Conservation (phyloP, 768 basidiomycete genomes). For the Suillus cothurnatus region DNA sequence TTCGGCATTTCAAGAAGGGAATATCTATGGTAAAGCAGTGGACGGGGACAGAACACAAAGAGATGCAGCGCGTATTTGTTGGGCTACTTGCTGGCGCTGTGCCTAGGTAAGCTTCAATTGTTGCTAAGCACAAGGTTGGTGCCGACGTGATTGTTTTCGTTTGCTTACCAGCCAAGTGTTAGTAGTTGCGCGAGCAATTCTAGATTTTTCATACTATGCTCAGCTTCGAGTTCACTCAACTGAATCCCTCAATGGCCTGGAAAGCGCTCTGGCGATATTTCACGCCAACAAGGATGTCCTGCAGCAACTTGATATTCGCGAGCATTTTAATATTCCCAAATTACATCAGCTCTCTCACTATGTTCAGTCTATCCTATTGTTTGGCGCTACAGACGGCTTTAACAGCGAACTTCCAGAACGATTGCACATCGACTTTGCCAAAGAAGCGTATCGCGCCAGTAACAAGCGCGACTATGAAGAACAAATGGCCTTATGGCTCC, state of each 20-base stretch:
- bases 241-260: constrained; percentile 24
- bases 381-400: constrained; percentile 29
- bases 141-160: neutral
- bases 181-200: constrained; percentile 24
- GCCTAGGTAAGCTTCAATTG: neutral
- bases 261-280: constrained; percentile 27
- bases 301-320: constrained; percentile 22
- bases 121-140: too few species aligned
- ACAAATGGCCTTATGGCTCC: neutral
- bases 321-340: constrained; percentile 41
- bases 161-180: constrained; percentile 17
- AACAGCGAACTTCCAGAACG: constrained; percentile 25
- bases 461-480: too few species aligned
- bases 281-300: constrained; percentile 35
- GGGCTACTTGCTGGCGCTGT: constrained; percentile 29
- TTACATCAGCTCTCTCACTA: constrained; percentile 36
- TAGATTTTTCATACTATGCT: constrained; percentile 40
- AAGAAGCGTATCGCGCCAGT: too few species aligned
- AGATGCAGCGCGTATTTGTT: constrained; percentile 38
- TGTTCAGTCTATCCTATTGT: neutral
- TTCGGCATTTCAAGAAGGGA: constrained; percentile 42
- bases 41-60: constrained; percentile 46
- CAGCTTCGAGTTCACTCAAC: constrained; percentile 29
- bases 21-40: constrained; percentile 43
- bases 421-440: too few species aligned